Evolutionary conservation across 148 eudicot genomes (phyloP), one percentile per base, ranked within the genome.

Genomic region (Rhododendron griersonianum): DNA sequence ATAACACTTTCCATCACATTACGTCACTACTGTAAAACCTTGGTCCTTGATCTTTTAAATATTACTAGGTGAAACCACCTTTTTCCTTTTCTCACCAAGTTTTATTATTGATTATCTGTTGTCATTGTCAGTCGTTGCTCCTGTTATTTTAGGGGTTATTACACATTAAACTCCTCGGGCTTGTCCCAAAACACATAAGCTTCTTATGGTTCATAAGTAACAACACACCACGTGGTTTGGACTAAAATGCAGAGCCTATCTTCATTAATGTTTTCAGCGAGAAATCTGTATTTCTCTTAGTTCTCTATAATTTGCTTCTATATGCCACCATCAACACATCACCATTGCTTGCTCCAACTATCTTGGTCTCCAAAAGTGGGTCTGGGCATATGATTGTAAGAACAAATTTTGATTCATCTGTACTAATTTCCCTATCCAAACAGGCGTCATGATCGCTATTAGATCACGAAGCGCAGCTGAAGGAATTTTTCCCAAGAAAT

Each of bases 401-500:
- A 71, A 30, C 76, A 71, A 71, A 30, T 71, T 71, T 71, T 71
- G 37, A 5, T 71, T 30, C 41, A 30, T 30, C 2, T 71, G 18
- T 71, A 30, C 33, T 71, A 13, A 28, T 71, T 71, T 30, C 19
- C 76, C 76, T 11, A 30, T 71, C 76, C 15, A 71, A 71, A 30
- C 76, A 71, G 76, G 76, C 76, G 76, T 71, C 76, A 14, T 30
- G 76, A 71, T 71, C 76, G 39, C 18, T 71, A 71, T 71, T 71
- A 71, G 76, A 19, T 71, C 7, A 33, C 15, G 3, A 71, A 4
- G 76, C 16, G 18, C 76, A 30, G 19, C 39, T 30, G 76, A 71
- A 71, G 39, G 39, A 33, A 15, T 4, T 5, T 71, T 1, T 5
- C 39, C 28, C 15, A 0, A 11, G 28, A 69, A 28, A 28, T 69